phyloP scores from a whole-genome alignment of 306 rosid species.

The Prunus dulcis region DNA sequence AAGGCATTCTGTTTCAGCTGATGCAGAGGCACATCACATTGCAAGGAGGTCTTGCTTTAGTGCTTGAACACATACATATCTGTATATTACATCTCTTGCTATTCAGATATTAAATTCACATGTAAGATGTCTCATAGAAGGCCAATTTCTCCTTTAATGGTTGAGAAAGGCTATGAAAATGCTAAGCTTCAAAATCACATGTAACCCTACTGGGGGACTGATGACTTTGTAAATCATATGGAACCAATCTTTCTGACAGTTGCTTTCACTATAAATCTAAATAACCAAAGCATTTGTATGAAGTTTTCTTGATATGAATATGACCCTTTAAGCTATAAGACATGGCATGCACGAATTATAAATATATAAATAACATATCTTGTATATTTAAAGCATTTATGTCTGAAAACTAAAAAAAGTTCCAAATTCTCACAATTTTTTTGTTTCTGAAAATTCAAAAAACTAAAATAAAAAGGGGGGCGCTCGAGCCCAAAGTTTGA shows the following conservation, averaged over 20 bases:
- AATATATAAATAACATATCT: too few relatives aligned
- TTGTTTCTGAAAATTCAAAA: too few relatives aligned
- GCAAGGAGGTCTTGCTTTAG: conserved; percentile 48
- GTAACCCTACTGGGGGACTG: not conserved
- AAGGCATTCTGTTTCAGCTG: conserved; percentile 25
- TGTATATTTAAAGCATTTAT: too few relatives aligned
- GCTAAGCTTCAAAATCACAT: not conserved
- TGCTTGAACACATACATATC: conserved; percentile 20
- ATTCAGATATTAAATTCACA: not conserved
- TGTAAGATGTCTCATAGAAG: not conserved
- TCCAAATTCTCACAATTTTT: too few relatives aligned
- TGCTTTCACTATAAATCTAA: not conserved
- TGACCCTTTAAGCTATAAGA: too few relatives aligned
- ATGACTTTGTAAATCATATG: not conserved
- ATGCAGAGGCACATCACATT: conserved; percentile 30
- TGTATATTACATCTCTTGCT: not conserved
- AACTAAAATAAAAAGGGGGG: too few relatives aligned
- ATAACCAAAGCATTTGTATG: not conserved
- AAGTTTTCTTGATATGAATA: too few relatives aligned
- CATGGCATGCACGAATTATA: too few relatives aligned
- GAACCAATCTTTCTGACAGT: not conserved
- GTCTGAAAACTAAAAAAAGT: not conserved
- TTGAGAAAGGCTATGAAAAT: not conserved
- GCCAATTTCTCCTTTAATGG: not conserved
- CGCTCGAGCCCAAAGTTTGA: not conserved